Base-by-base conservation (phyloP, 768 basidiomycete species). In the Tylopilus felleus region DNA sequence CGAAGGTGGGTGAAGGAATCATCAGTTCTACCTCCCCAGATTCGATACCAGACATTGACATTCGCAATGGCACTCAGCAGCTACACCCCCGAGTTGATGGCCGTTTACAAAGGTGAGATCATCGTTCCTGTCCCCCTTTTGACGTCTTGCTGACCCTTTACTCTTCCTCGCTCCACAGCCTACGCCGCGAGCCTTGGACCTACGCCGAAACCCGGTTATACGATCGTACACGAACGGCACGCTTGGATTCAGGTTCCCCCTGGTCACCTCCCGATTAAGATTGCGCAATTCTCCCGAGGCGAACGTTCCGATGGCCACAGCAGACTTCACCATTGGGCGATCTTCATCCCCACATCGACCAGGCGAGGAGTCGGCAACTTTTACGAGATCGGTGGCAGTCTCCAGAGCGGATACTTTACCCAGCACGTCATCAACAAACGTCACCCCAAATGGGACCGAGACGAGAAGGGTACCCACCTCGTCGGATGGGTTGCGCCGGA, bases 271-370 rank as follows among this genome's bases (percentile, higher is more conserved):
- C 56, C 59, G 5, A 65, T 65, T 13, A 28, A 19, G 17, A 38
- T 63, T 14, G 51, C n/a, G 2, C 62, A 63, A 36, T 65, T 64
- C 49, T 5, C 33, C 23, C 47, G 56, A 1, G 63, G 54, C 10
- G 8, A 46, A 1, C 53, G 53, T 16, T 1, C 38, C 1, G 28
- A 21, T 1, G 62, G 59, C 6, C 47, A 40, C 0, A 50, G 7
- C 1, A 27, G 49, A 21, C 36, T 52, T 0, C 33, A 55, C 14
- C 62, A 65, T 17, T 63, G 62, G 59, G 59, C 62, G n/a, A 65
- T 65, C 49, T 65, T 58, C 60, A 42, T 64, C 49, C 60, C 63
- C 2, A 61, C 63, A 0, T 61, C 62, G 8, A 47, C 49, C 8
- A 16, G 22, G 13, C 63, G 63, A 8, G 63, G 60, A 0, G 41